A percentile compares a stretch with the other conserved stretches of the same genome.
phyloP scores from a whole-genome alignment of 2,329 filamentous ascomycete genomes.

The Diaporthe australafricana region DNA sequence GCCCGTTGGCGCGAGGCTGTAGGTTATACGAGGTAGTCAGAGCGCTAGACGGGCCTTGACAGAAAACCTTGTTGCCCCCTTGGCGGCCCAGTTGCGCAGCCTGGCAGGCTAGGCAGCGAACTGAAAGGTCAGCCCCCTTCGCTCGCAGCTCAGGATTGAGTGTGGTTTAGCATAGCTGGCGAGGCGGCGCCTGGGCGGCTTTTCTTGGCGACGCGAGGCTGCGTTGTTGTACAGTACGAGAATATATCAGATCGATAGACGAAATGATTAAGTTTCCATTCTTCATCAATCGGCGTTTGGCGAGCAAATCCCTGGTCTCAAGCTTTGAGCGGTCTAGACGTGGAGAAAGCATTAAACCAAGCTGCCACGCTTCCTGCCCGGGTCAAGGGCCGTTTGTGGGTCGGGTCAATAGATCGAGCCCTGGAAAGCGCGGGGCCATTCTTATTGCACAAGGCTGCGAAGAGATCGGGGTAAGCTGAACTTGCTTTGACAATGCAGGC shows the following conservation, averaged over 20 bases:
- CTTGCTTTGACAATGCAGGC: constrained; percentile 5
- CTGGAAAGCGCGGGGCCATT: not conserved
- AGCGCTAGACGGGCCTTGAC: too few species aligned
- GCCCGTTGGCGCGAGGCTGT: constrained; percentile 10
- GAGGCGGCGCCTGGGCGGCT: not conserved
- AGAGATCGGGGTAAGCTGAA: not conserved
- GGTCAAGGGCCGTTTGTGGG: constrained; percentile 1
- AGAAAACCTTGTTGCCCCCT: too few species aligned
- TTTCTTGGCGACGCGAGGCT: constrained; percentile 18
- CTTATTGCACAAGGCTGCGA: not conserved
- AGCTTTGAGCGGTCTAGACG: not conserved
- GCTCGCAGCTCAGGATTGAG: not conserved
- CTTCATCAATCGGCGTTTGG: not conserved
- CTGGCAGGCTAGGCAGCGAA: not conserved
- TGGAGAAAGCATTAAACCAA: constrained; percentile 7
- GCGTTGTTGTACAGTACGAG: constrained; percentile 9
- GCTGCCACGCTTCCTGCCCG: not conserved
- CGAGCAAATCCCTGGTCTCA: not conserved
- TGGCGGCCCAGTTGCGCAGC: too few species aligned
- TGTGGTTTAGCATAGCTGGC: not conserved
- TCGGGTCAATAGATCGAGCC: constrained; percentile 2
- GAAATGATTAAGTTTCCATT: not conserved
- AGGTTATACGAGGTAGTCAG: not conserved
- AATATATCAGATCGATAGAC: not conserved
- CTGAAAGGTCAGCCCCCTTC: constrained; percentile 1